Base-by-base conservation (phyloP, 169 alveolate genomes). In the Plasmodium berghei region DNA sequence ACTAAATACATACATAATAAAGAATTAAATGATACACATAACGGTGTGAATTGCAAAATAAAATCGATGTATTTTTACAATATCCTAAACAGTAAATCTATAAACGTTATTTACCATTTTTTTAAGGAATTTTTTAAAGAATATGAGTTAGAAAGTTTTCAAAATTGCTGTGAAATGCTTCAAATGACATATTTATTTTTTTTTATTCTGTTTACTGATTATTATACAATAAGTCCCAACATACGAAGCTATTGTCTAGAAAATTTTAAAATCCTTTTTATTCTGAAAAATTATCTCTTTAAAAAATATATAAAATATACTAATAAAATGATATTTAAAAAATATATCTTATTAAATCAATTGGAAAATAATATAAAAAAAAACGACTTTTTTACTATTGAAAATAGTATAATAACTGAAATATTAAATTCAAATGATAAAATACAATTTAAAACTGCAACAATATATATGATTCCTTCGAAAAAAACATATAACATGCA, bases 81-180 rank as follows among this genome's bases (percentile, higher is more conserved):
- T 75, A 73, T 77, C 85, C 86, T 18, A 80, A 83, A 83, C 49
- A 54, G 61, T 26, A 83, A 83, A 66, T 83, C 85, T 62, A 67
- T 83, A 71, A 83, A 83, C 20, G 45, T 62, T 18, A 66, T 83
- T 67, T 83, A 40, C 20, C 62, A 55, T 67, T 83, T 48, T 58
- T 83, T 83, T 71, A 83, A 67, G 56, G 90, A 83, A 83, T 83
- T 83, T 42, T 83, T 83, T 71, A 83, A 66, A 56, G 90, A 83
- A 2, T 71, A 83, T 67, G 48, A 71, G 46, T 26, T 83, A 69
- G 73, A 54, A 34, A 18, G 69, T 67, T 83, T 83, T 83, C 85
- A 83, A 71, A 83, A 83, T 62, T 52, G 77, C 8, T 66, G 83
- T 67, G 85, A 83, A 83, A 83, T 52, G 6, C 40, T 83, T 46